Evolutionary conservation across 2,329 filamentous ascomycete genomes (phyloP).

Genomic region (Gnomoniopsis smithogilvyi): DNA sequence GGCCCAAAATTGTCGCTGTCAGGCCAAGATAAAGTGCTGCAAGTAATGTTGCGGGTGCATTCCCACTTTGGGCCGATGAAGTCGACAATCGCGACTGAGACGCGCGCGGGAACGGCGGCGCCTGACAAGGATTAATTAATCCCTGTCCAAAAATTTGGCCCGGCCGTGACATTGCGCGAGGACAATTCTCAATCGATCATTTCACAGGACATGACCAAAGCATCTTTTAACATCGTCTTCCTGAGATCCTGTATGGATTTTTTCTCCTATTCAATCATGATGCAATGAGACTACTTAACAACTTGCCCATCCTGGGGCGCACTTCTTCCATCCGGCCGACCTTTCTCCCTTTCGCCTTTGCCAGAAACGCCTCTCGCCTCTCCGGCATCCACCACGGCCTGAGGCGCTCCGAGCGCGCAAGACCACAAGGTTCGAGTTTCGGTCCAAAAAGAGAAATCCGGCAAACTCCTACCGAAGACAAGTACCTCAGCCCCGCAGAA

Average conservation of each 20-base stretch:
- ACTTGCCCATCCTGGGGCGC: conserved; percentile 14
- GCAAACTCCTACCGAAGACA: conserved; percentile 2
- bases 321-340: neutral
- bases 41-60: neutral
- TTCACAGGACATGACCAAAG: neutral
- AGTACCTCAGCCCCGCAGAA: conserved; percentile 22
- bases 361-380: conserved; percentile 50
- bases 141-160: neutral
- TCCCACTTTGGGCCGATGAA: too few relatives aligned
- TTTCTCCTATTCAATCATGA: neutral
- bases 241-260: neutral
- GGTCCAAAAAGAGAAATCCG: conserved; percentile 13
- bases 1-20: neutral
- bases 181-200: too few relatives aligned
- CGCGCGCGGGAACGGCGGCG: neutral
- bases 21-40: neutral
- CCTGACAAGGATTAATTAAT: neutral
- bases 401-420: conserved; percentile 37
- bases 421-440: conserved; percentile 27
- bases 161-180: neutral
- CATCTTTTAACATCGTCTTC: neutral
- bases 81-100: neutral
- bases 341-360: conserved; percentile 11
- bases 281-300: conserved; percentile 17
- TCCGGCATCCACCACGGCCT: conserved; percentile 69